These are phyloP conservation scores for Collariella sp. DNA, from an alignment of 495 filamentous ascomycete species.

Conservation along the genomic window DNA sequence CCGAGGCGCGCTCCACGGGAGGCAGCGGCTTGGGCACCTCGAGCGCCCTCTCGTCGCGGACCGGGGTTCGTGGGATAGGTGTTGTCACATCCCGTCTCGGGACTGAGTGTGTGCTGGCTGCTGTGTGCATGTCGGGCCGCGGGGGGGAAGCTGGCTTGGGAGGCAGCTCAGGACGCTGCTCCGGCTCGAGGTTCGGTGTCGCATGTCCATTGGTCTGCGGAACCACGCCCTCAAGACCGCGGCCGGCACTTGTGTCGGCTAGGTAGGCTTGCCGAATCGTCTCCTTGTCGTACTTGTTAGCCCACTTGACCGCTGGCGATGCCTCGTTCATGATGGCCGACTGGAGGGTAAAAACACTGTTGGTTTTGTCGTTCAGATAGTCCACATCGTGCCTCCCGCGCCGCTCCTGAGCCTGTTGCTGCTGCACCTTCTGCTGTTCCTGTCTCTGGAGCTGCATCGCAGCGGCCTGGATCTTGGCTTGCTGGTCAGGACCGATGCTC, in stretches of 20 bases:
- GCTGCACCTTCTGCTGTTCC: constrained; percentile 51
- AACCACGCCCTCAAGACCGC: constrained; percentile 35
- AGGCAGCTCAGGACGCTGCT: constrained; percentile 27
- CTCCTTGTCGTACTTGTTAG: constrained; percentile 80
- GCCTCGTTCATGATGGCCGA: constrained; percentile 79
- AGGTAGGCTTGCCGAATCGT: constrained; percentile 74
- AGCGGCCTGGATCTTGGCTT: constrained; percentile 83
- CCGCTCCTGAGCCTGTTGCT: constrained; percentile 29
- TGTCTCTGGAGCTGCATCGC: constrained; percentile 64
- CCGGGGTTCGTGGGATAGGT: constrained; percentile 12
- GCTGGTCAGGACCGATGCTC: constrained; percentile 85
- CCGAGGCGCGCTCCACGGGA: constrained; percentile 29
- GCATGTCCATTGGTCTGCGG: constrained; percentile 27
- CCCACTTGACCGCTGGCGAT: constrained; percentile 92
- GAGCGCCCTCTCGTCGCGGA: constrained; percentile 25
- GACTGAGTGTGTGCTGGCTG: constrained; percentile 9
- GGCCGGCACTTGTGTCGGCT: constrained; percentile 58
- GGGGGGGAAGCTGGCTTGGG: constrained; percentile 23
- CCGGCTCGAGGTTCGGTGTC: constrained; percentile 20
- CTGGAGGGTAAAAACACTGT: constrained; percentile 84
- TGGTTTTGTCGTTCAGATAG: constrained; percentile 62
- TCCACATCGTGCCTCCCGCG: constrained; percentile 48
- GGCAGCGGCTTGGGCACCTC: constrained; percentile 30
- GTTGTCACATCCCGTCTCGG: constrained; percentile 9
- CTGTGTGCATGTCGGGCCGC: constrained; percentile 7